phyloP scores from a whole-genome alignment of 345 rosid species.

The Sisymbrium irio region DNA sequence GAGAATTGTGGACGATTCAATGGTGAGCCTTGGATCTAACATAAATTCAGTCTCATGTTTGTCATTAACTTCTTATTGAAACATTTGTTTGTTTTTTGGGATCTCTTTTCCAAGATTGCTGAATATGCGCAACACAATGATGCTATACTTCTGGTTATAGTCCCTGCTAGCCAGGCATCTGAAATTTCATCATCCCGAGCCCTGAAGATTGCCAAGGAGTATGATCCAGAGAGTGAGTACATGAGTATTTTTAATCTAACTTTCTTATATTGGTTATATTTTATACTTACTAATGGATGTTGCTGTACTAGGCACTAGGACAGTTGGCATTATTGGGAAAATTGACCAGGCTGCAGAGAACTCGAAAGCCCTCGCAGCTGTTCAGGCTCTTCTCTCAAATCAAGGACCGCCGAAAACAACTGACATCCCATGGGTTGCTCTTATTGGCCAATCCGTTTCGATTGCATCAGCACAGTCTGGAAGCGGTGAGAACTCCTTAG shows the following conservation, averaged over 20 bases:
- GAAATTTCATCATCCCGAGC: constrained; percentile 93
- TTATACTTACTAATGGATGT: not conserved
- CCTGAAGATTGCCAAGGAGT: constrained; percentile 87
- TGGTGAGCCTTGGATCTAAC: constrained; percentile 53
- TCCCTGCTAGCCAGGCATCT: constrained; percentile 88
- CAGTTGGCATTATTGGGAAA: constrained; percentile 83
- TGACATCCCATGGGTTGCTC: constrained; percentile 96
- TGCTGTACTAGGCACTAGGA: constrained; percentile 69
- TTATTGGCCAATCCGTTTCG: constrained; percentile 95
- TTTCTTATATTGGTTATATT: not conserved
- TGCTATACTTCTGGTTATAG: constrained; percentile 81
- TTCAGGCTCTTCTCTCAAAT: constrained; percentile 86
- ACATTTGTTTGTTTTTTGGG: constrained; percentile 13
- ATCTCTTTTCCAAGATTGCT: constrained; percentile 50
- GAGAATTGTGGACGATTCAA: constrained; percentile 78
- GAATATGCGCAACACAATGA: constrained; percentile 81
- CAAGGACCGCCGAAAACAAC: constrained; percentile 94
- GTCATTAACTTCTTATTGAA: not conserved
- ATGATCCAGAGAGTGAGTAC: constrained; percentile 80
- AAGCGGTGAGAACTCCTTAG: constrained; percentile 76
- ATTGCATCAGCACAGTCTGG: constrained; percentile 89
- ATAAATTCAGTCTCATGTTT: not conserved
- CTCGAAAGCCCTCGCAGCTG: constrained; percentile 90
- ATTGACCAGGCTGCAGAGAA: constrained; percentile 94
- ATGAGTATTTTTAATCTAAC: not conserved